Evolutionary conservation across 345 rosid species (phyloP).

Genomic region (Sisymbrium altissimum): DNA sequence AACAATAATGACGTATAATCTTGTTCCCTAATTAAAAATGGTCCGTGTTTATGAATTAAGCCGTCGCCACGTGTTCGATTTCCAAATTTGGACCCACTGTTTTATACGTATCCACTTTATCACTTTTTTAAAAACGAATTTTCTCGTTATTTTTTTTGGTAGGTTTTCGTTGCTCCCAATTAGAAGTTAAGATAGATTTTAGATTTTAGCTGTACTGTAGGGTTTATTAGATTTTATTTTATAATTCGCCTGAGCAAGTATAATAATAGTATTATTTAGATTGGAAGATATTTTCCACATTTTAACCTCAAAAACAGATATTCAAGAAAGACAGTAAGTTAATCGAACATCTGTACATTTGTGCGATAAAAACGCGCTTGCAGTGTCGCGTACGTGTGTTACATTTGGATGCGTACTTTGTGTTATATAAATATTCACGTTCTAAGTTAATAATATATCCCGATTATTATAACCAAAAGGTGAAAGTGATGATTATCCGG

Average conservation of each 20-base stretch:
- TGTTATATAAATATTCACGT: conserved; percentile 16
- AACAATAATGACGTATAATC: conserved; percentile 23
- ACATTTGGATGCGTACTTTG: conserved; percentile 21
- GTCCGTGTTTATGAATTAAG: conserved; percentile 12
- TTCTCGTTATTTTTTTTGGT: conserved; percentile 13
- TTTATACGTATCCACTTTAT: conserved; percentile 12
- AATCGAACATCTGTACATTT: conserved; percentile 23
- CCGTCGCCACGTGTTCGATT: conserved; percentile 17
- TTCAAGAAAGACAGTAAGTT: conserved; percentile 19
- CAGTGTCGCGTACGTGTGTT: conserved; percentile 15
- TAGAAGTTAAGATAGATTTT: neutral
- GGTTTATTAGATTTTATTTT: neutral
- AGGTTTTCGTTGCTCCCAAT: conserved; percentile 5
- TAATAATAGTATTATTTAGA: neutral
- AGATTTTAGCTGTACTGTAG: conserved; percentile 15
- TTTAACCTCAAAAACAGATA: conserved; percentile 10
- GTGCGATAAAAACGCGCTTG: conserved; percentile 16
- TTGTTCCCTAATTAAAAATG: conserved; percentile 23
- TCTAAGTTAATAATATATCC: neutral
- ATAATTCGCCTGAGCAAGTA: neutral
- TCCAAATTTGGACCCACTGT: conserved; percentile 6
- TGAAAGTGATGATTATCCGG: conserved; percentile 17
- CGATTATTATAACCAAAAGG: conserved; percentile 12
- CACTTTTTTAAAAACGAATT: neutral
- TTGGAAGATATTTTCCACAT: conserved; percentile 8